phyloP scores from a whole-genome alignment of 2,329 filamentous ascomycete species.

The Microdochium nivale region DNA sequence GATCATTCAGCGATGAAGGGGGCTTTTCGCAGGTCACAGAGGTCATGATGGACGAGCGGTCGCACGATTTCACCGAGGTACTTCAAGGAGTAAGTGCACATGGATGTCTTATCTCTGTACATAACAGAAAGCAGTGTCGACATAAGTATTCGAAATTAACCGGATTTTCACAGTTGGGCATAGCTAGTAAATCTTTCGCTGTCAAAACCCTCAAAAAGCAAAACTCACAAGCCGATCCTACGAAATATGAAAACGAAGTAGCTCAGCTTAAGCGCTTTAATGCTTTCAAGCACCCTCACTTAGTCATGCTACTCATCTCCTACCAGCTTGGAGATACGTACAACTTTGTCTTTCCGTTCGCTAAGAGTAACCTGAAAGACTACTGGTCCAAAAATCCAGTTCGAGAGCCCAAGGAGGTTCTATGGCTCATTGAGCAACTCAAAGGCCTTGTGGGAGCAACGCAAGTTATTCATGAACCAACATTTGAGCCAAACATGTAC shows the following conservation, averaged over 20 bases:
- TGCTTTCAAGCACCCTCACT: constrained; percentile 7
- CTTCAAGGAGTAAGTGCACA: constrained; percentile 2
- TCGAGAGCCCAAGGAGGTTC: background rate
- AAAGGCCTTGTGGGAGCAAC: constrained; percentile 4
- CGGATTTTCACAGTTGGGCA: background rate
- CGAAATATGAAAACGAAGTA: constrained; percentile 2
- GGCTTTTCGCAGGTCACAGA: constrained; percentile 4
- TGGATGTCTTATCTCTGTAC: background rate
- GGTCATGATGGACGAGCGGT: constrained; percentile 4
- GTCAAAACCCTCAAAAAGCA: background rate
- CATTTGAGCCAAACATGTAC: constrained; percentile 1
- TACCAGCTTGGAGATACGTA: constrained; percentile 8
- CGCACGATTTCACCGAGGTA: constrained; percentile 1
- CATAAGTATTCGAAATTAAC: background rate
- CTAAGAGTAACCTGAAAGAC: constrained; percentile 13
- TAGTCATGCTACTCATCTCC: constrained; percentile 12
- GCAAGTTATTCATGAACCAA: constrained; percentile 7
- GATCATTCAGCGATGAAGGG: background rate
- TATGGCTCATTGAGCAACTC: constrained; percentile 5
- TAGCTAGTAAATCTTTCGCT: background rate
- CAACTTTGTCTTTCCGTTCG: constrained; percentile 17
- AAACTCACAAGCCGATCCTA: background rate
- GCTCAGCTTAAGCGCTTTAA: constrained; percentile 5
- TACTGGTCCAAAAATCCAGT: constrained; percentile 2
- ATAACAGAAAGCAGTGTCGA: background rate